Evolutionary conservation across 129 eudicot genomes (phyloP).

Genomic region (Artemisia tridentata): DNA sequence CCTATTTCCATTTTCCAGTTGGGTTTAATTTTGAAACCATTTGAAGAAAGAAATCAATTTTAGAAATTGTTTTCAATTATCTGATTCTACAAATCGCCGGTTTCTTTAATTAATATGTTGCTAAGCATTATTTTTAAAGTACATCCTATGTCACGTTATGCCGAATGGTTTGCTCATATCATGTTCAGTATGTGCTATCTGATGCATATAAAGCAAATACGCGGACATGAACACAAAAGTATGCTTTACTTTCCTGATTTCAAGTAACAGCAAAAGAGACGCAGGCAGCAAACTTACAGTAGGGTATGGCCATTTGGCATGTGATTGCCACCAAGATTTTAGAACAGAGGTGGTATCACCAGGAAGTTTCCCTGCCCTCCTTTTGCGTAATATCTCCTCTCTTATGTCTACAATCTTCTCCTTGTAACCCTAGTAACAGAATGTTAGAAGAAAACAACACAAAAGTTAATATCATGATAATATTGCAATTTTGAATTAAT

Average conservation of each 20-base stretch:
- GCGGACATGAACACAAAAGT: not conserved
- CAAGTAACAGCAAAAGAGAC: not conserved
- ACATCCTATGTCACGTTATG: too few species aligned
- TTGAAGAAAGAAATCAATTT: too few species aligned
- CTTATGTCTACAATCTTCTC: slow-evolving; percentile 84
- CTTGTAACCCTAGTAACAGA: slow-evolving; percentile 58
- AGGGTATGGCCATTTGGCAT: slow-evolving; percentile 89
- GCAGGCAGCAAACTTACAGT: slow-evolving; percentile 42
- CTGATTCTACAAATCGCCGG: not conserved
- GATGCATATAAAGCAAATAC: not conserved
- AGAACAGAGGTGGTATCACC: slow-evolving; percentile 89
- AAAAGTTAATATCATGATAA: not conserved
- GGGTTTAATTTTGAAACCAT: too few species aligned
- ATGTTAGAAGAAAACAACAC: not conserved
- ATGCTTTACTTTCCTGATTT: not conserved
- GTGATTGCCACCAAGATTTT: slow-evolving; percentile 96
- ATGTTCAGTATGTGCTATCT: not conserved
- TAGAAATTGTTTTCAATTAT: not conserved
- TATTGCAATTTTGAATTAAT: too few species aligned
- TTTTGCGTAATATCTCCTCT: slow-evolving; percentile 81
- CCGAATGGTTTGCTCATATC: not conserved
- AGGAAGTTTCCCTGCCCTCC: slow-evolving; percentile 91
- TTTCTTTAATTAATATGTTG: not conserved
- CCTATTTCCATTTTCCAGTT: too few species aligned
- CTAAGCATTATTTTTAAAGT: not conserved